Conservation (phyloP, 139 green algal species). For the Tetratostichococcus sp. region DNA sequence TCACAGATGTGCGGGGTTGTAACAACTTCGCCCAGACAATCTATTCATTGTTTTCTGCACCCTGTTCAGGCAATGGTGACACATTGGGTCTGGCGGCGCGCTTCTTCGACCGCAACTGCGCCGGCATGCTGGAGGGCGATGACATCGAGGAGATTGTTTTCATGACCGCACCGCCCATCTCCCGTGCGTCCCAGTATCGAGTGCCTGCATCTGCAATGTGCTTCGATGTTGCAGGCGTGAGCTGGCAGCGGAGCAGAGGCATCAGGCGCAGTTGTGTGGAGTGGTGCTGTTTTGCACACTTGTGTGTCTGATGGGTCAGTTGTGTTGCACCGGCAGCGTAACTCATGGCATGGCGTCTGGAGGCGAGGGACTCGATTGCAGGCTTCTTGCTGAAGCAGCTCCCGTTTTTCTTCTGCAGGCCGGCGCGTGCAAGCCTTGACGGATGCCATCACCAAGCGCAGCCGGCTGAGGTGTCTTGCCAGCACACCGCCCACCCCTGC, state of each 20-base stretch:
- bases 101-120: constrained; percentile 47
- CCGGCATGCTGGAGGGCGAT: constrained; percentile 43
- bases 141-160: constrained; percentile 62
- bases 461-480: constrained; percentile 29
- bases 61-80: constrained; percentile 11
- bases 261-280: no score
- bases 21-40: no score
- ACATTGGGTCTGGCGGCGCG: constrained; percentile 40
- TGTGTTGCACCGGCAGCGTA: no score
- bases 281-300: no score
- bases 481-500: not conserved
- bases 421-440: constrained; percentile 38
- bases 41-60: no score
- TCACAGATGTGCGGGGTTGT: no score
- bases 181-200: constrained; percentile 29
- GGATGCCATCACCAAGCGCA: constrained; percentile 33
- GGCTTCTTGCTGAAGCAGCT: not conserved
- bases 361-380: not conserved
- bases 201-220: no score
- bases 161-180: constrained; percentile 37
- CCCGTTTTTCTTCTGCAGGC: constrained; percentile 21
- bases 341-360: no score
- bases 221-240: no score
- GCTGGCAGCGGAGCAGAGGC: no score
- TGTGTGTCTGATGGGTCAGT: no score